These are phyloP conservation scores for Pichia sp. DNA, from an alignment of 1,139 yeast genomes.

Conservation along the genomic window DNA sequence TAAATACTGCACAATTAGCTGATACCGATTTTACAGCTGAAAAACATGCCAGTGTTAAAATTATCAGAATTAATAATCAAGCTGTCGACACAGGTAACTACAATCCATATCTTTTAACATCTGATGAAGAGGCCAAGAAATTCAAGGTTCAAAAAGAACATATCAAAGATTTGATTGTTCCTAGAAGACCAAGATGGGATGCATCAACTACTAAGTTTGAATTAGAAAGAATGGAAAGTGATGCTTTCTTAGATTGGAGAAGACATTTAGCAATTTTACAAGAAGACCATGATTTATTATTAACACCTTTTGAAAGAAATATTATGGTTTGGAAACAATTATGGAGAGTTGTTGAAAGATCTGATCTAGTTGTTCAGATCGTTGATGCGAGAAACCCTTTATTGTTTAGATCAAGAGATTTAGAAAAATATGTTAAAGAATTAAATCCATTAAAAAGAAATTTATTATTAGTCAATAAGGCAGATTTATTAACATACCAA, in stretches of 20 bases:
- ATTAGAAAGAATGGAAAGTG: conserved; percentile 82
- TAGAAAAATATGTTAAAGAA: conserved; percentile 77
- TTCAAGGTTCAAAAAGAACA: conserved; percentile 65
- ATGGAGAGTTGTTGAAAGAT: conserved; percentile 97
- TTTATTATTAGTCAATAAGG: conserved; percentile 83
- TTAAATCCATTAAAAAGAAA: conserved; percentile 65
- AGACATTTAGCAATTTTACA: conserved; percentile 79
- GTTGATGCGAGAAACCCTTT: conserved; percentile 97
- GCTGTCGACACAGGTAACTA: conserved; percentile 33
- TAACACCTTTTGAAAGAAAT: conserved; percentile 96
- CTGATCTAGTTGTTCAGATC: conserved; percentile 91
- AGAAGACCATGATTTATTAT: conserved; percentile 70
- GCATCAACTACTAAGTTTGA: conserved; percentile 64
- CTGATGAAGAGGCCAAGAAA: conserved; percentile 59
- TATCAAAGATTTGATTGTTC: conserved; percentile 81
- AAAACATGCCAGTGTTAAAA: conserved; percentile 72
- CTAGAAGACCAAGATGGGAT: conserved; percentile 88
- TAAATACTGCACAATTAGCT: conserved; percentile 90
- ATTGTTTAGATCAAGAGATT: conserved; percentile 81
- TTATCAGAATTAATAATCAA: conserved; percentile 68
- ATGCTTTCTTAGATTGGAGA: conserved; percentile 91
- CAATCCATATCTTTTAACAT: conserved; percentile 49
- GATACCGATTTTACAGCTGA: conserved; percentile 96
- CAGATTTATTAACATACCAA: conserved; percentile 71
- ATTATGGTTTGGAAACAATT: conserved; percentile 97